Base-by-base conservation (phyloP, 768 basidiomycete species). In the Sarcomyxa edulis region DNA sequence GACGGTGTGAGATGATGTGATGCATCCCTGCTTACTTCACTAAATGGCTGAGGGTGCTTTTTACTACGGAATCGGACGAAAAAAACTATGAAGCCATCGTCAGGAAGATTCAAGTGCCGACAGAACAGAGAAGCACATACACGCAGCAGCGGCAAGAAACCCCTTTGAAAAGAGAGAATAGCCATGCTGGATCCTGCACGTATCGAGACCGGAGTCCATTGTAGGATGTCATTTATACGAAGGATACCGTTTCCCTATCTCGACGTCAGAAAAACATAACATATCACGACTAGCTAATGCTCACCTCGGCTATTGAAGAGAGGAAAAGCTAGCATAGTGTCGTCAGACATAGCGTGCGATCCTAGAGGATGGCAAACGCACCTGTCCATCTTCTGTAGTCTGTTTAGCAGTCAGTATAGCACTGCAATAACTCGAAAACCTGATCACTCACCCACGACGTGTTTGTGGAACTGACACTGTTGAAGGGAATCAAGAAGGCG, bases 131-230 rank as follows among this genome's bases (percentile, higher is more conserved):
- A n/a, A 10, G 12, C 12, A 10, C 10, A 37, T 42, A 78, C 80
- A 23, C 68, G 58, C n/a, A 83, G 53, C 12, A 83, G 44, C 0
- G 73, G 74, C 5, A 82, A 46, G 44, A 71, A 66, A 0, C 72
- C 78, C 19, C 69, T 56, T 44, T 83, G 78, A 41, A 84, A 84
- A 2, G 81, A 81, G 6, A 83, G 60, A 0, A 51, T 44, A 0
- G 55, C 46, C 0, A 46, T 43, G 33, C 41, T 49, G n/a, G 58
- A 58, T 24, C 63, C 71, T 2, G 68, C 65, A 7, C 44, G 40
- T 3, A 53, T 48, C 8, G 66, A 65, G 20, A 82, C 66, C 2
- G 51, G 45, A 0, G 59, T 50, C 65, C 71, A 79, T 5, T 52
- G 52, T 12, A 83, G 49, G 26, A 81, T 58, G 30, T 78, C 74